Percentiles rank a stretch among this genome's conserved stretches.
These are phyloP conservation scores for Candida sp. DNA, from an alignment of 1,139 yeast species.

Conservation along the genomic window DNA sequence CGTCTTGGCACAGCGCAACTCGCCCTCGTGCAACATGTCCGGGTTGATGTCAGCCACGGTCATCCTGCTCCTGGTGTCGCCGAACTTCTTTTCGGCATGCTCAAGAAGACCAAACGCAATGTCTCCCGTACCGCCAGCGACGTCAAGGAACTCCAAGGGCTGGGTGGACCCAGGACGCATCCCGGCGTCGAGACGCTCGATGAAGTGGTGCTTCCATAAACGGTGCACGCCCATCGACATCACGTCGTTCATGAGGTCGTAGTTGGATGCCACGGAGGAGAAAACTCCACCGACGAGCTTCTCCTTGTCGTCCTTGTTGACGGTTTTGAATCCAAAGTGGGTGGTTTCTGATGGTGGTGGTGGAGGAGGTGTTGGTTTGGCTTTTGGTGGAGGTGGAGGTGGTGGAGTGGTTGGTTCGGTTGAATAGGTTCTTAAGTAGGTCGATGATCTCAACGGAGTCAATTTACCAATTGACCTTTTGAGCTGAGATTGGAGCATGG, in stretches of 20 bases:
- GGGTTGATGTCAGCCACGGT: conserved; percentile 94
- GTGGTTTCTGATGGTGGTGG: conserved; percentile 51
- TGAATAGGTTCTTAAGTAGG: conserved; percentile 4
- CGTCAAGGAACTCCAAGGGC: conserved; percentile 89
- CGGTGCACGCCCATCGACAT: conserved; percentile 97
- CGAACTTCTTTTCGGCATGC: conserved; percentile 81
- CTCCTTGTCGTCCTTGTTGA: conserved; percentile 82
- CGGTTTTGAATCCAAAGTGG: conserved; percentile 93
- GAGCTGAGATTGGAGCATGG: conserved; percentile 3
- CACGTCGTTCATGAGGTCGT: conserved; percentile 97
- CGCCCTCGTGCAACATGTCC: conserved; percentile 95
- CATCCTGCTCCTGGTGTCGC: conserved; percentile 81
- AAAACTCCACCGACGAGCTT: conserved; percentile 88
- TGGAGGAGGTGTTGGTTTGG: conserved; percentile 2
- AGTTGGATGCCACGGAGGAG: conserved; percentile 92
- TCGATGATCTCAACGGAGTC: conserved; percentile 2
- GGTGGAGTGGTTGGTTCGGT: neutral
- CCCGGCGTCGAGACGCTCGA: conserved; percentile 90
- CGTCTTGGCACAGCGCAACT: conserved; percentile 62
- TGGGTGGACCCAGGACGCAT: conserved; percentile 81
- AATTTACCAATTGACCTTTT: conserved; percentile 7
- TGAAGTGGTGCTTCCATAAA: conserved; percentile 93
- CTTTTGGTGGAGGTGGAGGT: conserved; percentile 4
- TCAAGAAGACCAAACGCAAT: conserved; percentile 95
- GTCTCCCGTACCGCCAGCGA: conserved; percentile 99